phyloP scores from a whole-genome alignment of 768 basidiomycete genomes.

The Crassisporium funariophilum region DNA sequence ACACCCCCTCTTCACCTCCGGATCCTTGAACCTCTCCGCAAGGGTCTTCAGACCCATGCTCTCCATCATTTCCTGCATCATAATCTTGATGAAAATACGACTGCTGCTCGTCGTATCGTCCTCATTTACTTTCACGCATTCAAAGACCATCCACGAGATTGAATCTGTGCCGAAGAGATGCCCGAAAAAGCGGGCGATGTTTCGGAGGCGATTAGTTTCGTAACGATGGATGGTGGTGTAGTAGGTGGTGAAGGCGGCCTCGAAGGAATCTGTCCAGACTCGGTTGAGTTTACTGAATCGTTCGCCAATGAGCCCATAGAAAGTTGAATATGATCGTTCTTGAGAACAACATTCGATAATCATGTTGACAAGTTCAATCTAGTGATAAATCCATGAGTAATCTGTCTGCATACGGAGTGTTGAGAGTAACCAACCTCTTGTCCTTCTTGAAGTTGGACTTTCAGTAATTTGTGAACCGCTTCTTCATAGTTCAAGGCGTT shows the following conservation, averaged over 20 bases:
- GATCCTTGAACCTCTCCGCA: conserved; percentile 89
- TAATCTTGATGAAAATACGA: conserved; percentile 96
- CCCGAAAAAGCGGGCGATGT: conserved; percentile 96
- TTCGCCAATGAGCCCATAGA: conserved; percentile 95
- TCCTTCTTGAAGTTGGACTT: conserved; percentile 88
- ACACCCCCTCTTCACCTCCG: conserved; percentile 73
- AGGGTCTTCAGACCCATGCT: conserved; percentile 86
- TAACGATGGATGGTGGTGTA: conserved; percentile 98
- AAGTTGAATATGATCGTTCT: conserved; percentile 96
- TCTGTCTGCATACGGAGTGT: neutral
- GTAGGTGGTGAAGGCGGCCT: conserved; percentile 85
- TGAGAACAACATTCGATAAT: conserved; percentile 99
- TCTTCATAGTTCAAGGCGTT: conserved; percentile 98
- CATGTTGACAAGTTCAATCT: conserved; percentile 98
- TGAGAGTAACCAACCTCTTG: conserved; percentile 70
- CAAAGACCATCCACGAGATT: conserved; percentile 86
- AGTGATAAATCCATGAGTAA: neutral
- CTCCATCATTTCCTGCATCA: conserved; percentile 96
- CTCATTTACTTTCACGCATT: conserved; percentile 90
- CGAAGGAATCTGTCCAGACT: conserved; percentile 89
- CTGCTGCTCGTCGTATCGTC: conserved; percentile 96
- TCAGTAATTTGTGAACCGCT: conserved; percentile 97
- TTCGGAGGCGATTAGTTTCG: conserved; percentile 96
- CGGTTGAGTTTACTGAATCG: conserved; percentile 96
- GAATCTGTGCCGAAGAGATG: conserved; percentile 86